phyloP scores from a whole-genome alignment of 2,329 filamentous ascomycete species.

The Aspergillus niger region DNA sequence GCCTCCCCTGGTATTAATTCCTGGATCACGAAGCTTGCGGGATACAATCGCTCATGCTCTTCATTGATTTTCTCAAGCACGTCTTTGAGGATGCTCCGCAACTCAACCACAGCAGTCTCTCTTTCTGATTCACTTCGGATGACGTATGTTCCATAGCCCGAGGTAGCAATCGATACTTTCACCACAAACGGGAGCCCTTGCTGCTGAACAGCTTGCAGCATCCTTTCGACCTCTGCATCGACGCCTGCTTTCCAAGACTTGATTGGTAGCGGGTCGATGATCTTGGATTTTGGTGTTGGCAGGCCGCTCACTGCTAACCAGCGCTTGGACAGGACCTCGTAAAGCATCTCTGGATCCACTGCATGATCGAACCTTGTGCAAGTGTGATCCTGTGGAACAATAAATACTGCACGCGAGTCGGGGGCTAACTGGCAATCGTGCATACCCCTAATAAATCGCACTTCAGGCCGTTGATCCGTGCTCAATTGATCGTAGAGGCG shows the following conservation, averaged over 20 bases:
- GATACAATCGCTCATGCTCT: neutral
- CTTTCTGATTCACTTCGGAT: neutral
- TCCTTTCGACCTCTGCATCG: neutral
- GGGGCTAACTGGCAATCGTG: neutral
- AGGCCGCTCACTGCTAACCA: neutral
- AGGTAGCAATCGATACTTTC: slow-evolving; percentile 6
- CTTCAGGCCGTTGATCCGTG: neutral
- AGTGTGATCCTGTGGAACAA: neutral
- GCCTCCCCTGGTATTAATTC: neutral
- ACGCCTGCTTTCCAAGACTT: neutral
- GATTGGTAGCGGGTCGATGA: neutral
- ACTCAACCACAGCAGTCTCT: neutral
- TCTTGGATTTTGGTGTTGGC: neutral
- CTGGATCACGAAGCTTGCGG: slow-evolving; percentile 4
- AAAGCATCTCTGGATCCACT: neutral
- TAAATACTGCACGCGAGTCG: neutral
- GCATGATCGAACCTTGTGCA: neutral
- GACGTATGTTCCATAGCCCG: slow-evolving; percentile 1
- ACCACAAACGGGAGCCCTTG: slow-evolving; percentile 1
- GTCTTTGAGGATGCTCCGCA: neutral
- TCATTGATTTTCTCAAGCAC: neutral
- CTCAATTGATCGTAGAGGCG: neutral
- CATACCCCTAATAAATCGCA: neutral
- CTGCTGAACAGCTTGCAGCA: neutral
- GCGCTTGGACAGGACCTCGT: slow-evolving; percentile 1